Evolutionary conservation across 2,329 filamentous ascomycete genomes (phyloP), one percentile per base, ranked within the genome.

Genomic region (Penicillium sp.): DNA sequence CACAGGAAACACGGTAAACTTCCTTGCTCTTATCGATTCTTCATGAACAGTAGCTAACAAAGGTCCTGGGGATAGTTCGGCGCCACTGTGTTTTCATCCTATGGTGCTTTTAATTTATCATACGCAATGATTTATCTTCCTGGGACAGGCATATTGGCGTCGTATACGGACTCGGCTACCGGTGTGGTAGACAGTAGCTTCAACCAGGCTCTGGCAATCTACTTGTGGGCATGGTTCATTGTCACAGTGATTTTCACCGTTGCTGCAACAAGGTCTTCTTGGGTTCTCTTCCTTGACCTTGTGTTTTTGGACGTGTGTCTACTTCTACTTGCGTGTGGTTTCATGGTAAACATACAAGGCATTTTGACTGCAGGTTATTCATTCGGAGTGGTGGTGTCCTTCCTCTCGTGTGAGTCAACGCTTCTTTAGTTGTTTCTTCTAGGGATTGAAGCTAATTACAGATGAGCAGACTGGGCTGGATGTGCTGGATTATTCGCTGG

Each of bases 1-100:
- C 19, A 53, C 62, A 3, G 63, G 63, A 25, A 67, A 67, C 25
- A 66, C 64, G 37, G 58, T 62, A 35, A n/a, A 6, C 11, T 7
- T 16, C 14, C 31, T 11, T 35, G 4, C 10, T 29, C 27, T 29
- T 11, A 29, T 35, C 5, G 10, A 35, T 35, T 5, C 13, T 35
- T 7, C 33, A 7, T 16, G 33, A 16, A n/a, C 33, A 35, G 1
- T 16, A 7, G 3, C 8, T 35, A 7, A 35, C 13, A 35, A 16
- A 16, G 3, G 14, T 16, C 33, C 16, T 16, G 1, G 9, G 27
- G 16, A n/a, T 14, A 35, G 33, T 35, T 35, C 14, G 33, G 33
- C 7, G 33, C 33, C 14, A 35, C 33, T 16, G 33, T 35, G 2
- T 35, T 35, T 16, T 16, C 33, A 6, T 35, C 33, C 33, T 35